Conservation (phyloP, 208 protist genomes). For the Acanthamoeba culbertsoni region DNA sequence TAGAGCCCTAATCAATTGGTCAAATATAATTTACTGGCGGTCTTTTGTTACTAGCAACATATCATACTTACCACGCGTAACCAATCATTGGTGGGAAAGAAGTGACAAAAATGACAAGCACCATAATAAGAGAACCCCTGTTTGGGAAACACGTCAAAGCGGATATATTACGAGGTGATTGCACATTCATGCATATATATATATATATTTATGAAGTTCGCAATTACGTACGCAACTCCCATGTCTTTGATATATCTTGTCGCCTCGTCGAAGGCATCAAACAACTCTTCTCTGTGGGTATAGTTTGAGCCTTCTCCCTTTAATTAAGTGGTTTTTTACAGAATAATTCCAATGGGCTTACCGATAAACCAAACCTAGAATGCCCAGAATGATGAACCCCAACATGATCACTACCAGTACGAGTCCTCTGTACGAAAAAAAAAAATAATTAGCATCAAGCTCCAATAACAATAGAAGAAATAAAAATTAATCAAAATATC, state of each 20-base stretch:
- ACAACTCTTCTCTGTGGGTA: not conserved
- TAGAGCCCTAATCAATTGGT: not conserved
- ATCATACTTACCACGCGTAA: not conserved
- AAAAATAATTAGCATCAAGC: not conserved
- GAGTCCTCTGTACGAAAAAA: not conserved
- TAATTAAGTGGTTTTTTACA: too few relatives aligned
- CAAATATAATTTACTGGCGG: too few relatives aligned
- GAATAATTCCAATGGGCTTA: not conserved
- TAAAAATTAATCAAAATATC: too few relatives aligned
- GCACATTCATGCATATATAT: too few relatives aligned
- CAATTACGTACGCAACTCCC: not conserved
- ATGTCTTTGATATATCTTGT: not conserved
- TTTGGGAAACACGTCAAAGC: not conserved
- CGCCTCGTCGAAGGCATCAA: not conserved
- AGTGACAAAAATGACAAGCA: not conserved
- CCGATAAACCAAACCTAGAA: not conserved
- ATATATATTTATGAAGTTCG: too few relatives aligned
- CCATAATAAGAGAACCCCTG: not conserved
- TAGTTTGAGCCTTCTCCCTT: too few relatives aligned
- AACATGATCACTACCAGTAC: not conserved
- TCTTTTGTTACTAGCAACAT: not conserved
- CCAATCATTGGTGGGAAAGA: conserved; percentile 1
- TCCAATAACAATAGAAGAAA: too few relatives aligned
- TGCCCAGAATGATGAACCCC: not conserved
- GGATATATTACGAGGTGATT: too few relatives aligned